phyloP scores from a whole-genome alignment of 495 filamentous ascomycete species.

The Elaphomyces granulatus region DNA sequence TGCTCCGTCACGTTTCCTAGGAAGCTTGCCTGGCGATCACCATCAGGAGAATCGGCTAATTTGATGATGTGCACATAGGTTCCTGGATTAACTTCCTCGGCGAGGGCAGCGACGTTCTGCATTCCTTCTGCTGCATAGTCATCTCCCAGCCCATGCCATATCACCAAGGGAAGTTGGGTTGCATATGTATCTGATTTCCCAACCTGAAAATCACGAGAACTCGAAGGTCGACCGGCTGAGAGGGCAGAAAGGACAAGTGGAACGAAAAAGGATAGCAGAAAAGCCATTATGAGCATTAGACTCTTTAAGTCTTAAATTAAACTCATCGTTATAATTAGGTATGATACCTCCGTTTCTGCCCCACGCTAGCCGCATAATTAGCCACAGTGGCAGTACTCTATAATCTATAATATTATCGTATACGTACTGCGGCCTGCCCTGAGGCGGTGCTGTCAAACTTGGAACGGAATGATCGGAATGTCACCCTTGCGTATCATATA shows the following conservation, averaged over 20 bases:
- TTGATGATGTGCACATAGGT: constrained; percentile 74
- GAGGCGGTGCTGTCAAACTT: too few relatives aligned
- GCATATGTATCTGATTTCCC: constrained; percentile 5
- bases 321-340: too few relatives aligned
- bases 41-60: constrained; percentile 46
- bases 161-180: constrained; percentile 63
- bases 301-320: too few relatives aligned
- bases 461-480: too few relatives aligned
- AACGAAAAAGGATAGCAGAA: not conserved
- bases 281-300: too few relatives aligned
- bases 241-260: not conserved
- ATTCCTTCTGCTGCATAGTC: constrained; percentile 65
- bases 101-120: constrained; percentile 46
- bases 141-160: constrained; percentile 80
- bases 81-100: constrained; percentile 58
- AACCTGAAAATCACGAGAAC: not conserved
- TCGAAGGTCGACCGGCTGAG: not conserved
- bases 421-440: too few relatives aligned
- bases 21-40: constrained; percentile 73
- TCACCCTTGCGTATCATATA: too few relatives aligned
- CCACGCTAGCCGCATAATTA: too few relatives aligned
- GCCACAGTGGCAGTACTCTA: too few relatives aligned
- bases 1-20: constrained; percentile 81
- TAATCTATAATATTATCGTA: too few relatives aligned
- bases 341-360: too few relatives aligned